Conservation (phyloP, 2,329 filamentous ascomycete genomes). For the Fusarium sp. region DNA sequence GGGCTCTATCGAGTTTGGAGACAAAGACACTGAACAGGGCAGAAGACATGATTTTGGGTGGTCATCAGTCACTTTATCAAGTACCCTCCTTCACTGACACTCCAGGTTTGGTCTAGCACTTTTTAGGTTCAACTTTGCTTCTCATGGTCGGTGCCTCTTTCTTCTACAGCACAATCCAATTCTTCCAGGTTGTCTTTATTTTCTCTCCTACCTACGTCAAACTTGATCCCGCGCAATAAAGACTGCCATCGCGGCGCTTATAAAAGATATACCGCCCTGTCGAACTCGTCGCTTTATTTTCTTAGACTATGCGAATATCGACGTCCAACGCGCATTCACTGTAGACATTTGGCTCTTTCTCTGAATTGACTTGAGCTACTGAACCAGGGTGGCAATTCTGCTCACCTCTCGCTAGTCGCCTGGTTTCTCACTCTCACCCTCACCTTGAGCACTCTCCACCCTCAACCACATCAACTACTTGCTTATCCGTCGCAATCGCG, state of each 20-base stretch:
- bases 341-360: conserved; percentile 28
- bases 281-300: neutral
- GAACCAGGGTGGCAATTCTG: conserved; percentile 33
- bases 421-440: conserved; percentile 3
- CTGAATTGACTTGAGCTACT: conserved; percentile 16
- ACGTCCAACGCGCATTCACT: conserved; percentile 6
- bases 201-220: conserved; percentile 18
- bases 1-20: conserved; percentile 12
- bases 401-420: conserved; percentile 31
- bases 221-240: conserved; percentile 11
- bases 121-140: conserved; percentile 22
- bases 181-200: conserved; percentile 13
- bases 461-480: conserved; percentile 25
- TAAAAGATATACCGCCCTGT: conserved; percentile 2
- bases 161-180: conserved; percentile 17
- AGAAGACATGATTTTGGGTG: conserved; percentile 17
- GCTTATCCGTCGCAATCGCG: conserved; percentile 34
- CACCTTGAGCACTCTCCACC: conserved; percentile 3
- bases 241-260: neutral
- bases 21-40: neutral
- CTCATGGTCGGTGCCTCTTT: conserved; percentile 10
- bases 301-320: conserved; percentile 25
- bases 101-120: conserved; percentile 20
- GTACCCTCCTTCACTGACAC: conserved; percentile 5
- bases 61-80: conserved; percentile 4